Base-by-base conservation (phyloP, 352 stramenopile genomes). In the Globisporangium iwayamae region DNA sequence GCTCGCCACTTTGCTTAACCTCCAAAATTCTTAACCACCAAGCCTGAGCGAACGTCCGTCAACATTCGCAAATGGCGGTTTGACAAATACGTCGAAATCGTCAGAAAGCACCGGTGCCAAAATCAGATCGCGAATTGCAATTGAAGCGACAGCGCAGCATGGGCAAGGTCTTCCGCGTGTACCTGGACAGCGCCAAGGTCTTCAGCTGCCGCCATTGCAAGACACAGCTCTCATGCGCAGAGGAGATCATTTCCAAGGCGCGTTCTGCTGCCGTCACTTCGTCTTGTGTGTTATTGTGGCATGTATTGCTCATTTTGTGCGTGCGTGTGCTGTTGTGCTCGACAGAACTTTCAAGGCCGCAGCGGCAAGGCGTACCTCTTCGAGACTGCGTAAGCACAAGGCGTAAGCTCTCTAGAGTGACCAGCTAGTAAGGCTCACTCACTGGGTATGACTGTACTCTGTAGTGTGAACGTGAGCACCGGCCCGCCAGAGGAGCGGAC, bases 161-260 rank as follows among this genome's bases (percentile, higher is more conserved):
- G 85, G 83, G 85, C 39, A 79, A 75, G n/a, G 83, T 91, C 63
- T 93, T 93, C 66, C 89, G 96, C 81, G 79, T 94, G 45, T 98
- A 96, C 66, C 75, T 98, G 50, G 91, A 98, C 63, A 93, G 91
- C 61, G 69, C 83, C 56, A 82, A 94, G 58, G 69, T 98, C 20
- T 98, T 98, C 63, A 81, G 85, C 56, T 98, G 94, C 73, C 82
- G 74, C 62, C 79, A 97, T 38, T 98, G 94, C 73, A 77, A 80
- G 54, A 95, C 94, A 41, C 93, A 98, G 66, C 75, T 98, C 36
- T 93, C 93, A 8, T 90, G 77, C 70, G 82, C 89, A 56, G 93
- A 98, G 68, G 92, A 98, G 63, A 98, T 98, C 64, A 94, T 98
- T 60, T 98, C 92, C 32, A 98, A 98, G 73, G 94, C 91, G 67